Evolutionary conservation across 441 rosid species (phyloP).

Genomic region (Arabidopsis lyrata): DNA sequence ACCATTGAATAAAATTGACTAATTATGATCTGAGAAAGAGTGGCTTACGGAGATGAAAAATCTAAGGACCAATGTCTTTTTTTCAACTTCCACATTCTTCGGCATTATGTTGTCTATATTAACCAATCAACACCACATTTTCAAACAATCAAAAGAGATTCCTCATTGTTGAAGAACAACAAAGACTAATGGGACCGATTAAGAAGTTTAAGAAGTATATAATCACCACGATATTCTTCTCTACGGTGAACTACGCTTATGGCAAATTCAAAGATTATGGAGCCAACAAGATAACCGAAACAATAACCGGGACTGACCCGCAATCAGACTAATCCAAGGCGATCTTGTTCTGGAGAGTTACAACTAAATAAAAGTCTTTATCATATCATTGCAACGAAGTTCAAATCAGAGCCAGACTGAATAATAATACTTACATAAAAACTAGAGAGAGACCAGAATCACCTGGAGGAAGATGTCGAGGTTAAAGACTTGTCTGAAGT

Average conservation of each 20-base stretch:
- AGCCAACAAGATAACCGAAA: slow-evolving; percentile 45
- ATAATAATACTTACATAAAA: slow-evolving; percentile 39
- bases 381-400: slow-evolving; percentile 22
- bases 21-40: slow-evolving; percentile 24
- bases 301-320: slow-evolving; percentile 29
- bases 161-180: not conserved
- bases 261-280: slow-evolving; percentile 41
- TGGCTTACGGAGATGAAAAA: slow-evolving; percentile 22
- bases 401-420: slow-evolving; percentile 34
- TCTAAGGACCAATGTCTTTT: slow-evolving; percentile 10
- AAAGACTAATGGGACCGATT: slow-evolving; percentile 37
- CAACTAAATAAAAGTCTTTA: slow-evolving; percentile 26
- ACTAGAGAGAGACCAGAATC: slow-evolving; percentile 16
- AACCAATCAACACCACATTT: not conserved
- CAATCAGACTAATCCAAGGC: slow-evolving; percentile 28
- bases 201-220: slow-evolving; percentile 47
- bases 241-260: slow-evolving; percentile 42
- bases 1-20: slow-evolving; percentile 27
- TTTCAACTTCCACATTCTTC: not conserved
- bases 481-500: slow-evolving; percentile 21
- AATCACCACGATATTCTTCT: slow-evolving; percentile 39
- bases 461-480: slow-evolving; percentile 5
- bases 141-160: not conserved
- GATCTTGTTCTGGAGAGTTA: slow-evolving; percentile 20
- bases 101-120: slow-evolving; percentile 22